phyloP scores from a whole-genome alignment of 306 rosid species.

The Inga laurina region DNA sequence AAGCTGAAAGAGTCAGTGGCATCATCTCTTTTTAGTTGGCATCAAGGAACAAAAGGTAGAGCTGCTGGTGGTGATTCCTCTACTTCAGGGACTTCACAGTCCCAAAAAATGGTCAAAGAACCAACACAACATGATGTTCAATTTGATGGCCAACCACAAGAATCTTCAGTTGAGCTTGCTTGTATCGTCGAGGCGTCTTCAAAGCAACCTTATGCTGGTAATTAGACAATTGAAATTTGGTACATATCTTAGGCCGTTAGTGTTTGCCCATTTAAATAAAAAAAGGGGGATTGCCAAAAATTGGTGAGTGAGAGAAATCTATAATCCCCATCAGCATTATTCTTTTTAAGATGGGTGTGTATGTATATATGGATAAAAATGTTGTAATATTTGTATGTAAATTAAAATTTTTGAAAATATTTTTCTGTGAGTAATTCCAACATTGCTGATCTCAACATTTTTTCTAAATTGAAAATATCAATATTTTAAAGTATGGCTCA shows the following conservation, averaged over 20 bases:
- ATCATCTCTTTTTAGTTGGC: not conserved
- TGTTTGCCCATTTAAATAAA: not conserved
- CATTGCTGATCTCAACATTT: not conserved
- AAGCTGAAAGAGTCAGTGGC: slow-evolving; percentile 1
- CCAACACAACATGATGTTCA: not conserved
- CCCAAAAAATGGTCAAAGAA: slow-evolving; percentile 16
- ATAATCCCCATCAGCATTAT: not conserved
- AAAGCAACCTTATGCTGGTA: not conserved
- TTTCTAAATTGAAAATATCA: not conserved
- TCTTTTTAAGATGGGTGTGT: not conserved
- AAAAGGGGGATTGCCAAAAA: not conserved
- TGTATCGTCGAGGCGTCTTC: not conserved
- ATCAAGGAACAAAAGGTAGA: not conserved
- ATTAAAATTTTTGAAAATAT: not conserved
- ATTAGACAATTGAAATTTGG: not conserved
- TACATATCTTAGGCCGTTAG: not conserved
- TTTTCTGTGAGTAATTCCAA: not conserved
- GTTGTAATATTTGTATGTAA: not conserved
- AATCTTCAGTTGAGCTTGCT: not conserved
- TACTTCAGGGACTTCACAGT: not conserved
- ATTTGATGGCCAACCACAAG: not conserved
- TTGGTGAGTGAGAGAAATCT: not conserved
- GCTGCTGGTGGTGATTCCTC: not conserved
- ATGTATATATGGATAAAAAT: not conserved
- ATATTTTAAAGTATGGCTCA: no score